Conservation (phyloP, 2,329 filamentous ascomycete species). For the Pseudogymnoascus sp. region DNA sequence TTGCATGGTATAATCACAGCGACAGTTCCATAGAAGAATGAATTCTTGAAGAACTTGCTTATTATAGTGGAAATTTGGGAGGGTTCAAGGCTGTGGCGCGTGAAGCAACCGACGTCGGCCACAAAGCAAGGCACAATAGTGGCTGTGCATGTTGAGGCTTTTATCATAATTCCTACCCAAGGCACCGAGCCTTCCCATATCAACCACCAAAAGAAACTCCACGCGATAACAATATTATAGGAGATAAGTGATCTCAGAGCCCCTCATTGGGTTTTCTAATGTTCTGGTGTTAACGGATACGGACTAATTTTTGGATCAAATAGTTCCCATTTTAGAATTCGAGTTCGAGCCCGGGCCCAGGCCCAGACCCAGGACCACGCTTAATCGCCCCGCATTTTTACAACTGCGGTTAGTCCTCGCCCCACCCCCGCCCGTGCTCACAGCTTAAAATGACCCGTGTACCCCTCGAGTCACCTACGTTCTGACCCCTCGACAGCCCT, state of each 20-base stretch:
- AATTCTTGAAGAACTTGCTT: not conserved
- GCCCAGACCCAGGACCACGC: no score
- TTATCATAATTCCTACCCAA: not conserved
- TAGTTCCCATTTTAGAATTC: no score
- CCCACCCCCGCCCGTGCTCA: not conserved
- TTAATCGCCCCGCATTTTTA: no score
- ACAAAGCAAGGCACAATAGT: not conserved
- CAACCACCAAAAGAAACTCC: not conserved
- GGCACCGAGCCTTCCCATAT: not conserved
- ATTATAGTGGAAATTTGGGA: not conserved
- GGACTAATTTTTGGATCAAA: no score
- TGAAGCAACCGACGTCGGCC: not conserved
- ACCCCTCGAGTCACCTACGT: no score
- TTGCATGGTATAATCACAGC: not conserved
- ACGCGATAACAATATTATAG: not conserved
- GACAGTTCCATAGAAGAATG: not conserved
- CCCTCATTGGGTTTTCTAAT: not conserved
- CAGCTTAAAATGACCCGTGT: not conserved
- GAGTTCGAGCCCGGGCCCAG: no score
- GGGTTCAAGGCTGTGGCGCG: not conserved
- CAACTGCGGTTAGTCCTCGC: not conserved
- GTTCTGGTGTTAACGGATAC: not conserved
- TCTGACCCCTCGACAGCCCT: not conserved
- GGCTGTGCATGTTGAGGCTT: not conserved
- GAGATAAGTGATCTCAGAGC: not conserved